Evolutionary conservation across 2,329 filamentous ascomycete genomes (phyloP), one percentile per base, ranked within the genome.

Genomic region (Venturiaceae sp.): DNA sequence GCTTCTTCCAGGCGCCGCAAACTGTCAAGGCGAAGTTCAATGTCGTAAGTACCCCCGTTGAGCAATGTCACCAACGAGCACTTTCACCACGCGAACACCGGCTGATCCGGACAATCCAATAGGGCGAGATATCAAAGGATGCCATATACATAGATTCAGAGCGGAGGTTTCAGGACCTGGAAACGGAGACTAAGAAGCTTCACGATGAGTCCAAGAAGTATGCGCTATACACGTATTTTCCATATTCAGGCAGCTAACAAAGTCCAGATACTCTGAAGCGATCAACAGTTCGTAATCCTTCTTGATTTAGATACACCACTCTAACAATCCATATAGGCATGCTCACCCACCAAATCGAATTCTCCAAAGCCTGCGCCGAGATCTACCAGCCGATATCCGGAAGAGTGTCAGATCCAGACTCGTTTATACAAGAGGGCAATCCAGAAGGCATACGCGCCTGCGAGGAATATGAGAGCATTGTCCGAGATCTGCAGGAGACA

Each of bases 371-470:
- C 64, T 92, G 96, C 78, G 87, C 88, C 63, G 94, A 99, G 74
- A 87, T 99, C 67, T 99, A 99, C 80, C 95, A 95, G 72, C 94
- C 94, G 65, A 99, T 99, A 67, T 96, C 92, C 58, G 94, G 94
- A 58, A 88, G 94, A 69, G 83, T 95, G 74, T 97, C 92, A 50
- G 94, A 99, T 73, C 94, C 94, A 9, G 87, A 92, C 67, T 88
- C 88, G 8, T 82, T 90, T 63, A 81, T 87, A 58, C 79, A 86
- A 47, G 87, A 95, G 73, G 91, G 91, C 58, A 97, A 96, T 69
- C 84, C 87, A 1, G 94, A 95, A 70, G 94, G 94, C 58, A 97
- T 99, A 68, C 82, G 84, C 63, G 94, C 94, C 30, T 99, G 94
- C 74, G 92, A 97, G 70, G 91, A 99, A 74, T 99, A 99, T 74